Evolutionary conservation across 176 grass and related monocot genomes (phyloP).

Genomic region (Zizania latifolia): DNA sequence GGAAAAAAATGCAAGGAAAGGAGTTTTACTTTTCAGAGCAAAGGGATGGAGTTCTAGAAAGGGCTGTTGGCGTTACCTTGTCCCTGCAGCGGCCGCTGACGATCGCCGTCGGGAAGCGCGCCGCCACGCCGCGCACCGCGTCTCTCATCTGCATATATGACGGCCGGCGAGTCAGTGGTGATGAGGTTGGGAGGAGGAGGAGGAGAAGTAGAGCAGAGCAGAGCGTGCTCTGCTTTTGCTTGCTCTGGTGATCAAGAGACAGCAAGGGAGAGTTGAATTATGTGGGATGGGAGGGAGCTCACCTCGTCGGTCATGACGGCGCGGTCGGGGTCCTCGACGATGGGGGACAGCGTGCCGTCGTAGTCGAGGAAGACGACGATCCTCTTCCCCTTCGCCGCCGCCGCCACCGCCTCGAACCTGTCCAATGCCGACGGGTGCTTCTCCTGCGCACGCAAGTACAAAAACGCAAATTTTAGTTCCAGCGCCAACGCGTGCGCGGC

Average conservation of each 20-base stretch:
- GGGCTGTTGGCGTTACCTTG: conserved; percentile 39
- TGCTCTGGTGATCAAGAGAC: background rate
- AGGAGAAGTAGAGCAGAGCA: background rate
- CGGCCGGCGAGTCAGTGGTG: background rate
- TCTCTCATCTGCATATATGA: conserved; percentile 52
- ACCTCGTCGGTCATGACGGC: conserved; percentile 83
- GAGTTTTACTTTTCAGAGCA: background rate
- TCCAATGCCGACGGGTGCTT: conserved; percentile 65
- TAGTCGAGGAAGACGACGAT: conserved; percentile 79
- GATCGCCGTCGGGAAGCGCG: conserved; percentile 67
- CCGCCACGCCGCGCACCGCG: conserved; percentile 54
- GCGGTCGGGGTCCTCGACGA: conserved; percentile 70
- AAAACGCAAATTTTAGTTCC: background rate
- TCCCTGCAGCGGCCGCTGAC: conserved; percentile 65
- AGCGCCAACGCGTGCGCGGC: background rate
- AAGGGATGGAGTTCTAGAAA: background rate
- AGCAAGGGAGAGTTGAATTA: background rate
- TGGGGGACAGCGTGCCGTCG: conserved; percentile 76
- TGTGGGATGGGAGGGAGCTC: background rate
- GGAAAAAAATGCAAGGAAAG: background rate
- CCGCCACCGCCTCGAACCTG: conserved; percentile 43
- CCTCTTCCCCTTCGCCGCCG: conserved; percentile 47
- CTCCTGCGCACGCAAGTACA: conserved; percentile 16
- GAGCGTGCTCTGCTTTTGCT: conserved; percentile 18
- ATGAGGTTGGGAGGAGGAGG: background rate